A percentile compares a stretch with the other conserved stretches of the same genome.
phyloP scores from a whole-genome alignment of 1,284 basidiomycete genomes.

The Rhodotorula glutinis region DNA sequence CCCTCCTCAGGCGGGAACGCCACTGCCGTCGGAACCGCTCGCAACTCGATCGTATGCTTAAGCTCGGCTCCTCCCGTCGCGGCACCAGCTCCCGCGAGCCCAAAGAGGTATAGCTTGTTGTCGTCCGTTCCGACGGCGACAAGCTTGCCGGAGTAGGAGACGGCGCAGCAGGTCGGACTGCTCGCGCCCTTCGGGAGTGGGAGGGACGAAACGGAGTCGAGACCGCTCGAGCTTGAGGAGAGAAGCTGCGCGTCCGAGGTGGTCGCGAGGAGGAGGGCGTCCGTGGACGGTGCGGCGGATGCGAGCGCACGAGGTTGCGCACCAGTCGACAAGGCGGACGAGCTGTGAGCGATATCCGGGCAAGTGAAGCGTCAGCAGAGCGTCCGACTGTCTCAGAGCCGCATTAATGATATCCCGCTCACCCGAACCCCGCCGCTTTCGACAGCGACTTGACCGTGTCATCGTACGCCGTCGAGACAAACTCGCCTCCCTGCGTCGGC shows the following conservation, averaged over 20 bases:
- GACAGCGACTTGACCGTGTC: conserved; percentile 62
- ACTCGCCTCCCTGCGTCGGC: conserved; percentile 47
- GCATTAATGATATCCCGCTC: conserved; percentile 45
- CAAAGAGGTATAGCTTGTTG: conserved; percentile 66
- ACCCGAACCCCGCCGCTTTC: conserved; percentile 58
- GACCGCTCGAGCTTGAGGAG: conserved; percentile 51
- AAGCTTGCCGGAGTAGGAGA: conserved; percentile 9
- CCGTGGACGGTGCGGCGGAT: conserved; percentile 54
- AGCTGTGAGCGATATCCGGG: neutral
- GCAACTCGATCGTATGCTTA: conserved; percentile 52
- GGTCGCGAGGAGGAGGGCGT: conserved; percentile 64
- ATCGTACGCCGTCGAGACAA: conserved; percentile 74
- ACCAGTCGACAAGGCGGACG: conserved; percentile 47
- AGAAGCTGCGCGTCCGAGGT: conserved; percentile 35
- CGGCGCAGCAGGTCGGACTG: conserved; percentile 19
- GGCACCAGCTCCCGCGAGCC: conserved; percentile 27
- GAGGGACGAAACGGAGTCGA: conserved; percentile 8
- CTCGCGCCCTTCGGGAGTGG: conserved; percentile 56
- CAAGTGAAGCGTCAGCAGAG: neutral
- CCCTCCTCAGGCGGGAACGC: conserved; percentile 74
- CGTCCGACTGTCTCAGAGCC: too few relatives aligned
- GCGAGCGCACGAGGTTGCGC: conserved; percentile 74
- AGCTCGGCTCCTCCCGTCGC: conserved; percentile 52
- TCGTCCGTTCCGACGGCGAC: conserved; percentile 54
- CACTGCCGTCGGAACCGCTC: conserved; percentile 68